Evolutionary conservation across 768 basidiomycete species (phyloP).

Genomic region (Amanita rubescens): DNA sequence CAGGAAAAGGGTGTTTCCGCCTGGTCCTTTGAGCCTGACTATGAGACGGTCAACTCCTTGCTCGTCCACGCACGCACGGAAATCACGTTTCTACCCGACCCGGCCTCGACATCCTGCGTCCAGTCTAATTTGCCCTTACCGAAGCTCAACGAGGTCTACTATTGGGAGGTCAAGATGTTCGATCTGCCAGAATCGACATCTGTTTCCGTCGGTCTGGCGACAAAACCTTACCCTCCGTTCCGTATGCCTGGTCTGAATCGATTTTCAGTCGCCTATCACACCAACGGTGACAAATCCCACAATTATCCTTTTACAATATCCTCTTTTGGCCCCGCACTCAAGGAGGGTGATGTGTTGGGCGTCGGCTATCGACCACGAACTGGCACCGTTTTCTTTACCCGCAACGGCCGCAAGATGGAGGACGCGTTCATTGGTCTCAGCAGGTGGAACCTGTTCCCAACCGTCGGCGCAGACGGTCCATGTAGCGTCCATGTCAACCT

Average conservation of each 20-base stretch:
- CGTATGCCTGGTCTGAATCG: conserved; percentile 81
- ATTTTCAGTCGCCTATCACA: conserved; percentile 91
- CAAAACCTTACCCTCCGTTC: conserved; percentile 95
- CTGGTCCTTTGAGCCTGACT: conserved; percentile 99
- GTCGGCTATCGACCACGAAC: conserved; percentile 94
- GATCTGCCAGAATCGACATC: conserved; percentile 85
- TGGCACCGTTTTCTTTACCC: conserved; percentile 98
- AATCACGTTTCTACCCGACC: conserved; percentile 96
- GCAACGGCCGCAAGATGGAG: conserved; percentile 94
- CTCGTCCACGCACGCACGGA: conserved; percentile 95
- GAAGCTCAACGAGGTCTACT: conserved; percentile 98
- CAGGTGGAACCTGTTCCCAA: conserved; percentile 92
- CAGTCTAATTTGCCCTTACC: conserved; percentile 96
- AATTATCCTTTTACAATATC: conserved; percentile 91
- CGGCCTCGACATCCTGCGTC: conserved; percentile 88
- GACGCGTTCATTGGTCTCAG: conserved; percentile 91
- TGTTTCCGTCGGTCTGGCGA: conserved; percentile 90
- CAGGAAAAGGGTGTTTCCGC: conserved; percentile 99
- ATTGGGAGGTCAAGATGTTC: conserved; percentile 99
- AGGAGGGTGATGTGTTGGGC: conserved; percentile 94
- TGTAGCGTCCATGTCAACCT: conserved; percentile 97
- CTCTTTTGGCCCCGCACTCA: conserved; percentile 76
- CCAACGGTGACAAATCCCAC: conserved; percentile 94
- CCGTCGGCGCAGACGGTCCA: conserved; percentile 92
- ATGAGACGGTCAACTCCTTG: conserved; percentile 87